These are phyloP conservation scores for Ordospora colligata DNA, from an alignment of 371 early-diverging fungal genomes.

Conservation along the genomic window DNA sequence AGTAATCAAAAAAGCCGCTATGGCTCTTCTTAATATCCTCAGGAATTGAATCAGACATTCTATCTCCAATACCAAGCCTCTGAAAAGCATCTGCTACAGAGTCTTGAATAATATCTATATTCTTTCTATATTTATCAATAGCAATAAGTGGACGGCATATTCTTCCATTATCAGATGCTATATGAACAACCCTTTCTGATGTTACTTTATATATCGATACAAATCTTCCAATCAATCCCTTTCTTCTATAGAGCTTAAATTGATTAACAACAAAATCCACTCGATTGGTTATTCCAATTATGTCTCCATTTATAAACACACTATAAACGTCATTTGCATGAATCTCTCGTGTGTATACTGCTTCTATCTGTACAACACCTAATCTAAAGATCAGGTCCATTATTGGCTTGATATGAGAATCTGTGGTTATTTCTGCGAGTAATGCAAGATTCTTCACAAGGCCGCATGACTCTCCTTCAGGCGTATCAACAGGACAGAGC, in stretches of 20 bases:
- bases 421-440: conserved; percentile 95
- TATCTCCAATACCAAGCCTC: background rate
- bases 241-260: conserved; percentile 74
- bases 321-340: conserved; percentile 67
- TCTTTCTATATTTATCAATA: conserved; percentile 64
- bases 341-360: conserved; percentile 70
- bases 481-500: conserved; percentile 95
- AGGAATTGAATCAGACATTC: background rate
- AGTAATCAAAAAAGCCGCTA: conserved; percentile 61
- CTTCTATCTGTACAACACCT: conserved; percentile 65
- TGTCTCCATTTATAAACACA: conserved; percentile 79
- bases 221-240: conserved; percentile 74
- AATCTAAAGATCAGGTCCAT: conserved; percentile 70
- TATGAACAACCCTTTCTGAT: conserved; percentile 72
- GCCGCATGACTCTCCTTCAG: conserved; percentile 99
- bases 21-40: conserved; percentile 63
- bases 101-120: background rate
- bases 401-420: conserved; percentile 68
- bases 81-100: background rate
- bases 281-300: conserved; percentile 73
- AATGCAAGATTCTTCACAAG: conserved; percentile 95
- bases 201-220: conserved; percentile 80
- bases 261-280: conserved; percentile 69
- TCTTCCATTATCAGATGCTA: conserved; percentile 92
- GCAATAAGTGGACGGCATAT: conserved; percentile 93